Conservation (phyloP, 805 yeast genomes). For the Kregervanrija fluxuum region DNA sequence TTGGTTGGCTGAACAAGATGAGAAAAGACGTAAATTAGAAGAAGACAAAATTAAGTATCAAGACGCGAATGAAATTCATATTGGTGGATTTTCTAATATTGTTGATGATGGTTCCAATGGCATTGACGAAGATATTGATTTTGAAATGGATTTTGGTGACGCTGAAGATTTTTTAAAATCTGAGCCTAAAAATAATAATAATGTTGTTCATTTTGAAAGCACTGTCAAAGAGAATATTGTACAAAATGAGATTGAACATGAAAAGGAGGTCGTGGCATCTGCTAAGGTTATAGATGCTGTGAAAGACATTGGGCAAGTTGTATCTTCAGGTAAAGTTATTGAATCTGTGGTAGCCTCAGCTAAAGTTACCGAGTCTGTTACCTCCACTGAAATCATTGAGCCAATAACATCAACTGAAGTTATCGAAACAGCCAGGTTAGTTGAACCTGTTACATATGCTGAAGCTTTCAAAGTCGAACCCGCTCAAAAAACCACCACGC, state of each 20-base stretch:
- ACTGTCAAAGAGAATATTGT: neutral
- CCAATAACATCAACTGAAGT: too few relatives aligned
- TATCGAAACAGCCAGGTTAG: too few relatives aligned
- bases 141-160: slow-evolving; percentile 22
- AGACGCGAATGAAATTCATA: slow-evolving; percentile 13
- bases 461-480: too few relatives aligned
- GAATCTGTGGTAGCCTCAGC: neutral
- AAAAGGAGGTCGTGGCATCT: slow-evolving; percentile 1
- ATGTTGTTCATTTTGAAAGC: neutral
- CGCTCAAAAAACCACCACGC: too few relatives aligned
- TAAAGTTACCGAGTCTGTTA: neutral
- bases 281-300: neutral
- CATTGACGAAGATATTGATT: slow-evolving; percentile 25
- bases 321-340: neutral
- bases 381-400: neutral
- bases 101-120: slow-evolving; percentile 7
- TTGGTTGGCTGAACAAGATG: slow-evolving; percentile 21
- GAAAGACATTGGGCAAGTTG: neutral
- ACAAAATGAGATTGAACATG: neutral
- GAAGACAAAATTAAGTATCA: slow-evolving; percentile 15
- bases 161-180: slow-evolving; percentile 10
- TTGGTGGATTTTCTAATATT: slow-evolving; percentile 12
- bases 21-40: slow-evolving; percentile 21
- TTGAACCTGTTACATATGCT: too few relatives aligned
- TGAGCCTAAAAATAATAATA: neutral